Conservation (phyloP, 2,329 filamentous ascomycete species). For the Colletotrichum acutatum region DNA sequence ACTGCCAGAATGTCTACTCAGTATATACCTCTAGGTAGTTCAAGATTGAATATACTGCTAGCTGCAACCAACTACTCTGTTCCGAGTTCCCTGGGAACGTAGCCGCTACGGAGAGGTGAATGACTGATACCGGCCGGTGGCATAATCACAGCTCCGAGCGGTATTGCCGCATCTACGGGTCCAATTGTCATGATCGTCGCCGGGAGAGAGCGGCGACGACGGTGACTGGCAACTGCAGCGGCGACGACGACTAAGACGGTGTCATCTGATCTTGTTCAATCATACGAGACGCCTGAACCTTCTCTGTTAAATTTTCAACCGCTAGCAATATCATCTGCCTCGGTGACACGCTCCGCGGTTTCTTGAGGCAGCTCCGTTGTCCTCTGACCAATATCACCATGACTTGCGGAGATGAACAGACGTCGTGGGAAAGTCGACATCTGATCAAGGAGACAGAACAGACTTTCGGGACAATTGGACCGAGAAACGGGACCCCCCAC, state of each 20-base stretch:
- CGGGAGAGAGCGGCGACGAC: background rate
- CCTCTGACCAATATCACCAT: background rate
- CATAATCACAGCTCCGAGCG: background rate
- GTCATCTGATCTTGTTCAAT: background rate
- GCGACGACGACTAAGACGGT: background rate
- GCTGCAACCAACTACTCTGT: conserved; percentile 2
- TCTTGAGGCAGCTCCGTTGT: background rate
- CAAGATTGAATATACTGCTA: conserved; percentile 27
- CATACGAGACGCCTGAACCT: background rate
- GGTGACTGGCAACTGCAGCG: background rate
- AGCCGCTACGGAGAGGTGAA: background rate
- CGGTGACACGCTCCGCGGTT: too few species aligned
- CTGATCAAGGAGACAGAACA: background rate
- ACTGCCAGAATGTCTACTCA: conserved; percentile 19
- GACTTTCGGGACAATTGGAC: background rate
- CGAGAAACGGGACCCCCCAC: background rate
- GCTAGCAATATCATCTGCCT: background rate
- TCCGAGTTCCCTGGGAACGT: background rate
- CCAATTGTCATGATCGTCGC: background rate
- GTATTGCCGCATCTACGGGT: background rate
- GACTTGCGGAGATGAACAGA: background rate
- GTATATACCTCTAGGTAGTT: conserved; percentile 21
- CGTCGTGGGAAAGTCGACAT: background rate
- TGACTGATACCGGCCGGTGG: background rate
- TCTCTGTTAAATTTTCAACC: background rate